Percentiles rank a stretch among this genome's conserved stretches.
Conservation (phyloP, 2,329 filamentous ascomycete species). For the Beauveria sp. region DNA sequence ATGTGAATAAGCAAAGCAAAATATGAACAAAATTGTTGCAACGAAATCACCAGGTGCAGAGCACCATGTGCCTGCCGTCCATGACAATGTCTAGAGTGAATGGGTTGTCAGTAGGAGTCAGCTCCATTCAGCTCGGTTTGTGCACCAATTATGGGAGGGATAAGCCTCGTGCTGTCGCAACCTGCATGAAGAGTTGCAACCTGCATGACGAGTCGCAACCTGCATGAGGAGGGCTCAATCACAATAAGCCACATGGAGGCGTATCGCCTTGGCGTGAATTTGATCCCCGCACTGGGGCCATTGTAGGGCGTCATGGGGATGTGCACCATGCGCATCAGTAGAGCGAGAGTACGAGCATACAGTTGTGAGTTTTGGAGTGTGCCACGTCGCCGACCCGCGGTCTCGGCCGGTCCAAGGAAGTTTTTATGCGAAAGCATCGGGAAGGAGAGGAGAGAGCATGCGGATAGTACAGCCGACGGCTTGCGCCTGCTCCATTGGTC, state of each 20-base stretch:
- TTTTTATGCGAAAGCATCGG: background rate
- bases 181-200: background rate
- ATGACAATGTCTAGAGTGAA: background rate
- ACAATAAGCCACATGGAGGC: constrained; percentile 1
- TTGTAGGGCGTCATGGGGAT: constrained; percentile 1
- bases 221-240: too few species aligned
- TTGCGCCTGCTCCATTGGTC: background rate
- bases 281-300: background rate
- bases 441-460: background rate
- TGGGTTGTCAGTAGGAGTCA: background rate
- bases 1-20: background rate
- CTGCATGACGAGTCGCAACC: too few species aligned
- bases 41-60: background rate
- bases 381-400: background rate
- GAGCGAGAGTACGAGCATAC: background rate
- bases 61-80: background rate
- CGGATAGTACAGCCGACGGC: background rate
- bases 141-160: background rate
- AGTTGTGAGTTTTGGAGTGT: background rate
- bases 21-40: background rate
- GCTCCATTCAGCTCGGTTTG: background rate
- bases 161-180: constrained; percentile 1
- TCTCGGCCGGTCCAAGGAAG: background rate
- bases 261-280: background rate
- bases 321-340: too few species aligned